Percentiles rank a stretch among this genome's conserved stretches.
These are phyloP conservation scores for Brassica hybrid DNA, from an alignment of 441 rosid species.

Conservation along the genomic window DNA sequence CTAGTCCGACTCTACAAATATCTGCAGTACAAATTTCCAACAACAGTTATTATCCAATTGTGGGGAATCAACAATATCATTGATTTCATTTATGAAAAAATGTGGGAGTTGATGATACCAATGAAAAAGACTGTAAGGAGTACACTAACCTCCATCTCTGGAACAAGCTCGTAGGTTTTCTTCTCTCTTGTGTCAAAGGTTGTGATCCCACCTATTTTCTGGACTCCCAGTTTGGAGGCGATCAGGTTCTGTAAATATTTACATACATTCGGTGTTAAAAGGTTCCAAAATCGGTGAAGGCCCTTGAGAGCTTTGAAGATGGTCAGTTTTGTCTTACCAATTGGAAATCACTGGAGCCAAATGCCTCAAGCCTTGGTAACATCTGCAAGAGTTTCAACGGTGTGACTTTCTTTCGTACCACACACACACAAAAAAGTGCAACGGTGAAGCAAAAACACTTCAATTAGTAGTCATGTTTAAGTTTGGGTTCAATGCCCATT, in stretches of 20 bases:
- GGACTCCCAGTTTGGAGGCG: constrained; percentile 92
- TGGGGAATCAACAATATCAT: neutral
- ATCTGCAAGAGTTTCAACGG: constrained; percentile 52
- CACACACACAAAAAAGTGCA: neutral
- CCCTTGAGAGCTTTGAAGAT: constrained; percentile 2
- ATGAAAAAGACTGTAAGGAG: neutral
- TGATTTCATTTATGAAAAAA: neutral
- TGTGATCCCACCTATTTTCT: constrained; percentile 77
- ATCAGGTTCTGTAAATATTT: constrained; percentile 78
- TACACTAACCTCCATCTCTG: constrained; percentile 82
- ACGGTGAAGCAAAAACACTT: constrained; percentile 13
- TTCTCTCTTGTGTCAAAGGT: constrained; percentile 74
- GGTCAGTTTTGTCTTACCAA: constrained; percentile 58
- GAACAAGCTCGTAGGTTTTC: constrained; percentile 70
- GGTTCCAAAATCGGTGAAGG: constrained; percentile 14
- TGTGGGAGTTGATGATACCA: too few species aligned
- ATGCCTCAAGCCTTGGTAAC: constrained; percentile 76
- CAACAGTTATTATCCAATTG: neutral
- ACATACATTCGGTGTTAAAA: constrained; percentile 16
- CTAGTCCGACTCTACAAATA: constrained; percentile 37
- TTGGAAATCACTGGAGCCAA: constrained; percentile 63
- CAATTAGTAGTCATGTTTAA: constrained; percentile 8
- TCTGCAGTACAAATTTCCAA: constrained; percentile 34
- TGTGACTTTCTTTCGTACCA: constrained; percentile 19
- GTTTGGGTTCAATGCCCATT: constrained; percentile 4